Evolutionary conservation across 257 asterid species (phyloP).

Genomic region (Echium plantagineum): DNA sequence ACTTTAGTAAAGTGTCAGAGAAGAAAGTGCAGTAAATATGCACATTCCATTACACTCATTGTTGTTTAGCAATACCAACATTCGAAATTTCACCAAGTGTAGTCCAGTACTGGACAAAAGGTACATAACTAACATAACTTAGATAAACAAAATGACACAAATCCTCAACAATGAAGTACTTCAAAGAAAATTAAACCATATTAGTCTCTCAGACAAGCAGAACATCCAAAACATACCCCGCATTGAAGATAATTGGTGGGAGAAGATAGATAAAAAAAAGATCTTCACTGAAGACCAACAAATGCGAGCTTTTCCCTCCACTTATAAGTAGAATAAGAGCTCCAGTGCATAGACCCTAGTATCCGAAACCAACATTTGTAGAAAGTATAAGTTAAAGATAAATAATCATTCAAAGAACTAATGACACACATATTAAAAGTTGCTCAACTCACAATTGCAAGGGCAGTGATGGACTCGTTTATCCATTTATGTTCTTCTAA

Average conservation of each 20-base stretch:
- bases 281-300: conserved; percentile 87
- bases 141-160: too few species aligned
- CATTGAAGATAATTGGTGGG: conserved; percentile 97
- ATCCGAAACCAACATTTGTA: conserved; percentile 6
- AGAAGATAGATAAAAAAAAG: conserved; percentile 95
- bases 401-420: conserved; percentile 2
- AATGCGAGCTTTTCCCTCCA: conserved; percentile 78
- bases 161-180: background rate
- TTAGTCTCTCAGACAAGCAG: background rate
- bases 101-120: too few species aligned
- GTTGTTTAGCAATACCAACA: background rate
- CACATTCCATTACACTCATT: too few species aligned
- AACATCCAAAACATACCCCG: conserved; percentile 51
- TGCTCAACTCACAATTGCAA: conserved; percentile 35
- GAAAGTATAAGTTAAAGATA: background rate
- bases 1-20: background rate
- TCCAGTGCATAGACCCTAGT: conserved; percentile 85
- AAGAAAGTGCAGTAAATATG: background rate
- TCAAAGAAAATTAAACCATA: too few species aligned
- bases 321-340: conserved; percentile 66
- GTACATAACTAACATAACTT: too few species aligned
- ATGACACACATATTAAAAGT: conserved; percentile 4
- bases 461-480: conserved; percentile 97
- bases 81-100: background rate
- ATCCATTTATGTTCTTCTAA: conserved; percentile 95